Percentiles rank a stretch among this genome's conserved stretches.
These are phyloP conservation scores for Aspergillus fructus DNA, from an alignment of 2,329 filamentous ascomycete species.

Conservation along the genomic window DNA sequence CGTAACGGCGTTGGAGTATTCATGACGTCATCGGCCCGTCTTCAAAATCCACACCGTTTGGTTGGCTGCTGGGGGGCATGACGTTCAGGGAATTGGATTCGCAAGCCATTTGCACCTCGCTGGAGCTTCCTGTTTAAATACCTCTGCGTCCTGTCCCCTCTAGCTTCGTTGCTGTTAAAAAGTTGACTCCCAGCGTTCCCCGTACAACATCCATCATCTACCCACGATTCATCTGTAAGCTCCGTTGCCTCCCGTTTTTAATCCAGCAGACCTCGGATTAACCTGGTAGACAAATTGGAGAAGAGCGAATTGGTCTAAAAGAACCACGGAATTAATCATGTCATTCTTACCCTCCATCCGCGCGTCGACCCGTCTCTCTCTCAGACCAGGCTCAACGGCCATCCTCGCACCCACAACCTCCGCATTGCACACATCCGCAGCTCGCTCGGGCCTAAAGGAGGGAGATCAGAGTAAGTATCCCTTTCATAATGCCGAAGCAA, in stretches of 20 bases:
- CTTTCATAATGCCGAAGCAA: too few species aligned
- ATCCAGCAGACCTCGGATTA: neutral
- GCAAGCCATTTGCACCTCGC: neutral
- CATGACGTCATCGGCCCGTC: slow-evolving; percentile 12
- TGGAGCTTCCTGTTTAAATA: neutral
- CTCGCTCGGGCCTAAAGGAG: slow-evolving; percentile 33
- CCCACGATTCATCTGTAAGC: neutral
- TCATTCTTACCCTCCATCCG: slow-evolving; percentile 35
- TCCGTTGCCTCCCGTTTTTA: neutral
- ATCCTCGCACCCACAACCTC: slow-evolving; percentile 17
- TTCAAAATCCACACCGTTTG: neutral
- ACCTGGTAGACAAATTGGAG: neutral
- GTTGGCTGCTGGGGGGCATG: slow-evolving; percentile 1
- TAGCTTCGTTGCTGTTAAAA: neutral
- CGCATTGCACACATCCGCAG: slow-evolving; percentile 31
- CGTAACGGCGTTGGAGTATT: slow-evolving; percentile 4
- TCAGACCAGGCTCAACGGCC: slow-evolving; percentile 12
- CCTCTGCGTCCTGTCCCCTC: neutral
- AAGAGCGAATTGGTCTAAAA: neutral
- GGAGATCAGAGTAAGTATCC: slow-evolving; percentile 31
- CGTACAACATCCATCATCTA: neutral
- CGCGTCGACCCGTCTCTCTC: slow-evolving; percentile 22
- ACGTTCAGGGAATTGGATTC: neutral
- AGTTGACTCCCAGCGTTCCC: neutral
- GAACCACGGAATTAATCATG: slow-evolving; percentile 24